phyloP scores from a whole-genome alignment of 2,329 filamentous ascomycete species.

The Thermoascus crustaceus region DNA sequence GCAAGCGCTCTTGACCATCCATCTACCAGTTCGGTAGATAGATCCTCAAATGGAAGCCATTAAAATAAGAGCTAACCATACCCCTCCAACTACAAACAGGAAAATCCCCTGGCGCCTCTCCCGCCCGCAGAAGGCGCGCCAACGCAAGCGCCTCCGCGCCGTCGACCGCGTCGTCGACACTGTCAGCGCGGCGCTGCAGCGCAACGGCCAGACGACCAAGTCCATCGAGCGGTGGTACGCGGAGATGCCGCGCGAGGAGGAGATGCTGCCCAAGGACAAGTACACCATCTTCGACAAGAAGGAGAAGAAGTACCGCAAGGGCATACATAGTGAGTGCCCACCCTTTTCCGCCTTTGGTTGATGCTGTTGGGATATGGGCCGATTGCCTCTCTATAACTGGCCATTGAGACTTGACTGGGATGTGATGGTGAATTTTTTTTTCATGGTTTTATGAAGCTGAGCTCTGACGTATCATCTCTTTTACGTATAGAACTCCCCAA shows the following conservation, averaged over 20 bases:
- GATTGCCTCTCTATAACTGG: too few relatives aligned
- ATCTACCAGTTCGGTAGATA: too few relatives aligned
- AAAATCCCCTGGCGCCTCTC: constrained; percentile 98
- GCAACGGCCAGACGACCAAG: constrained; percentile 62
- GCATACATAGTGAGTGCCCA: constrained; percentile 79
- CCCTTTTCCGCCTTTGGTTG: neutral
- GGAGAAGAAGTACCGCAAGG: constrained; percentile 91
- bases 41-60: neutral
- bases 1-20: too few relatives aligned
- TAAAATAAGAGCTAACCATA: constrained; percentile 10
- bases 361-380: too few relatives aligned
- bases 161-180: constrained; percentile 85
- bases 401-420: too few relatives aligned
- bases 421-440: too few relatives aligned
- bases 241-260: constrained; percentile 90
- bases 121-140: constrained; percentile 78
- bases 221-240: constrained; percentile 83
- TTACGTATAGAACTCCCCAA: constrained; percentile 61
- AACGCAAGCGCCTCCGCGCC: constrained; percentile 70
- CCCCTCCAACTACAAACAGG: constrained; percentile 48
- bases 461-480: constrained; percentile 8
- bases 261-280: constrained; percentile 95
- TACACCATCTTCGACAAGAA: constrained; percentile 98
- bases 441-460: neutral
- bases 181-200: constrained; percentile 67